These are phyloP conservation scores for Hygrophorus pudorinus DNA, from an alignment of 768 basidiomycete species.

Conservation along the genomic window DNA sequence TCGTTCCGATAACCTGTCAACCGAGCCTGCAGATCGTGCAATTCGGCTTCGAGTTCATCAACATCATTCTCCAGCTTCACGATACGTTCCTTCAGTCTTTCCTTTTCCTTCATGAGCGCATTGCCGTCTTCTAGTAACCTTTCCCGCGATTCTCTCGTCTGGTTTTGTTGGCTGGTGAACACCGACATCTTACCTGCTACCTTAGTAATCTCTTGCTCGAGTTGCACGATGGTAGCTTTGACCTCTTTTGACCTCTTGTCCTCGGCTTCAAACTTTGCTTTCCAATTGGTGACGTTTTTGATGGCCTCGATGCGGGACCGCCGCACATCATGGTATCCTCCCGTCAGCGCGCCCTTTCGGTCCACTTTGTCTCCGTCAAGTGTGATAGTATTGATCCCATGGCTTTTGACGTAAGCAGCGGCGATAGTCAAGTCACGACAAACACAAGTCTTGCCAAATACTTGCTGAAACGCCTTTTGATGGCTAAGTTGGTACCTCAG, in stretches of 20 bases:
- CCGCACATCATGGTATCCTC: conserved; percentile 90
- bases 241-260: conserved; percentile 60
- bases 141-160: conserved; percentile 60
- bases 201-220: conserved; percentile 84
- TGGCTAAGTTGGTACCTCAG: conserved; percentile 64
- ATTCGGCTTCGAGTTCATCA: conserved; percentile 65
- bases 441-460: conserved; percentile 95
- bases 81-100: conserved; percentile 52
- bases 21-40: conserved; percentile 51
- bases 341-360: conserved; percentile 90
- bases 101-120: conserved; percentile 55
- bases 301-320: conserved; percentile 86
- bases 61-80: conserved; percentile 55
- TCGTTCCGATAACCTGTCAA: conserved; percentile 58
- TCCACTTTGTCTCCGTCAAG: conserved; percentile 97
- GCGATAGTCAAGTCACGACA: conserved; percentile 89
- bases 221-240: conserved; percentile 50
- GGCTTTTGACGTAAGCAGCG: conserved; percentile 88
- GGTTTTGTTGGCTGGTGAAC: conserved; percentile 55
- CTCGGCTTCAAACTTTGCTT: conserved; percentile 58
- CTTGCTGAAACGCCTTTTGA: conserved; percentile 87
- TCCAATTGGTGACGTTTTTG: conserved; percentile 67
- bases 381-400: conserved; percentile 94
- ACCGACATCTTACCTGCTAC: conserved; percentile 66
- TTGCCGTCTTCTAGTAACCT: conserved; percentile 53